phyloP scores from a whole-genome alignment of 2,329 filamentous ascomycete species.

The Endocalyx cinctus region DNA sequence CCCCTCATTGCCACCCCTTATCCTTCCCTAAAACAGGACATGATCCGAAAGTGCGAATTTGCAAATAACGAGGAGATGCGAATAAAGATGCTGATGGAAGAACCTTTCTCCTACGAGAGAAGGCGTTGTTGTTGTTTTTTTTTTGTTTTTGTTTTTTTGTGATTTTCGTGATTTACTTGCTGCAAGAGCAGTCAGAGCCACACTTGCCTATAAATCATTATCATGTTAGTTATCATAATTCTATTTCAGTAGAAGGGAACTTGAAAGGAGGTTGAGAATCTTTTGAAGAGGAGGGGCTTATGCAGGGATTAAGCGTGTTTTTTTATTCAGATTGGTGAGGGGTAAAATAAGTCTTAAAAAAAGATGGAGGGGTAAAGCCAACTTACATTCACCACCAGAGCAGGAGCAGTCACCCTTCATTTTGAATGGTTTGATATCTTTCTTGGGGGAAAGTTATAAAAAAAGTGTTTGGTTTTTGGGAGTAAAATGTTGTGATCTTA shows the following conservation, averaged over 20 bases:
- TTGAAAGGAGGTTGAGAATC: no score
- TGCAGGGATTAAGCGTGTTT: not conserved
- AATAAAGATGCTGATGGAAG: not conserved
- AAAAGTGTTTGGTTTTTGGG: not conserved
- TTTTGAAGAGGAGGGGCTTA: not conserved
- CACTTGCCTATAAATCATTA: conserved; percentile 12
- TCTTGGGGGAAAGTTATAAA: conserved; percentile 5
- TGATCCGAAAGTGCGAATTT: not conserved
- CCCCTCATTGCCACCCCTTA: not conserved
- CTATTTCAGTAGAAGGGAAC: not conserved
- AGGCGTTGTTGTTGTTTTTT: not conserved
- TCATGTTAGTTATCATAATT: not conserved
- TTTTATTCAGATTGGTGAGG: not conserved
- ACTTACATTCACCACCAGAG: conserved; percentile 18
- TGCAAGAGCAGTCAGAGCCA: conserved; percentile 19
- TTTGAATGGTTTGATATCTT: conserved; percentile 11
- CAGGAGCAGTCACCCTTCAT: conserved; percentile 21
- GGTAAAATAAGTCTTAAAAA: not conserved
- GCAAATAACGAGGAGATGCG: not conserved
- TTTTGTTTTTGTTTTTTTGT: not conserved
- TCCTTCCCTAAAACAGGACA: not conserved
- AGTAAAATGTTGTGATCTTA: not conserved
- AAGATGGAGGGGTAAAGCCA: not conserved
- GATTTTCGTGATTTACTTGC: conserved; percentile 13
- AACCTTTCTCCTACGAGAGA: no score